These are phyloP conservation scores for Paramyrothecium sp. DNA, from an alignment of 2,329 filamentous ascomycete genomes.

Conservation along the genomic window DNA sequence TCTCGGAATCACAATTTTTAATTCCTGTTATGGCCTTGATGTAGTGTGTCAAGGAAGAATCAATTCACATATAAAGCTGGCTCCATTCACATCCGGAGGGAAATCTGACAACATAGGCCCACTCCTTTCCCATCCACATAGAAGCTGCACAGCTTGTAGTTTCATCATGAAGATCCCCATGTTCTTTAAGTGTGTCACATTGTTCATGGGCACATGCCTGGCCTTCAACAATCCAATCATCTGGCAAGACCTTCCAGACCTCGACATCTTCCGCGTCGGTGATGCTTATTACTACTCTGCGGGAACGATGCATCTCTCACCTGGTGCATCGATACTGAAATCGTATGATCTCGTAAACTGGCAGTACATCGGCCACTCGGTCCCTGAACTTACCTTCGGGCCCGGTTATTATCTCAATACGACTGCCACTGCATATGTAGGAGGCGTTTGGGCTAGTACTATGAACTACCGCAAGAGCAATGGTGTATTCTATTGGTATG, in stretches of 20 bases:
- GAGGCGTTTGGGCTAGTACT: constrained; percentile 52
- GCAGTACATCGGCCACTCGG: constrained; percentile 40
- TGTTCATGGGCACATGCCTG: not conserved
- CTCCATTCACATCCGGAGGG: too few relatives aligned
- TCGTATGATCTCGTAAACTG: constrained; percentile 54
- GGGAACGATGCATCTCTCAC: constrained; percentile 53
- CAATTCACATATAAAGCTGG: too few relatives aligned
- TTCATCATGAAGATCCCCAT: not conserved
- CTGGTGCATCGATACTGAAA: constrained; percentile 52
- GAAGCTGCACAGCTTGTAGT: not conserved
- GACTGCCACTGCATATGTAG: constrained; percentile 42
- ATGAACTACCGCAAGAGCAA: constrained; percentile 10
- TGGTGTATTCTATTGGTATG: constrained; percentile 13
- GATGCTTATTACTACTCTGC: constrained; percentile 53
- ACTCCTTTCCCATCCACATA: too few relatives aligned
- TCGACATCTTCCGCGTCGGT: constrained; percentile 47
- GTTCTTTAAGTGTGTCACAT: not conserved
- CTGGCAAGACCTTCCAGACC: constrained; percentile 51
- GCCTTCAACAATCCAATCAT: constrained; percentile 48
- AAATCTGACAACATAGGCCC: too few relatives aligned
- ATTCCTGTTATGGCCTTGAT: too few relatives aligned
- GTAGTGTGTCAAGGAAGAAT: too few relatives aligned
- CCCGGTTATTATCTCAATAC: constrained; percentile 40
- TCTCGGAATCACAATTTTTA: too few relatives aligned
- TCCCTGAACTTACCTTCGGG: constrained; percentile 38